These are phyloP conservation scores for barrel medic (Medicago truncatula) DNA, from an alignment of 306 rosid genomes.

Conservation along the genomic window MtrunA17r5.0-ANR NC_053048.1:44167501-44168000, in stretches of 20 bases:
- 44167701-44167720: slow-evolving; percentile 55
- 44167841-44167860: slow-evolving; percentile 55
- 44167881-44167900: slow-evolving; percentile 34
- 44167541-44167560: slow-evolving; percentile 48
- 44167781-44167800: slow-evolving; percentile 47
- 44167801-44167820: slow-evolving; percentile 61
- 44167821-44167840: slow-evolving; percentile 68
- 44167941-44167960: not conserved
- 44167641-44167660: slow-evolving; percentile 37
- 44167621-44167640: slow-evolving; percentile 38
- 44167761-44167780: slow-evolving; percentile 53
- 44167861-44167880: slow-evolving; percentile 25
- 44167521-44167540: slow-evolving; percentile 53
- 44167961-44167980: slow-evolving; percentile 26
- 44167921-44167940: slow-evolving; percentile 1
- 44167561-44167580: slow-evolving; percentile 55
- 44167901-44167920: slow-evolving; percentile 4
- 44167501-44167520: slow-evolving; percentile 65
- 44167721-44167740: slow-evolving; percentile 52
- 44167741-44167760: slow-evolving; percentile 3
- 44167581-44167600: slow-evolving; percentile 54
- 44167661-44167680: slow-evolving; percentile 64
- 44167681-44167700: slow-evolving; percentile 51
- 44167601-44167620: slow-evolving; percentile 56
- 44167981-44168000: not conserved